Conservation (phyloP, 306 rosid genomes). For the Cucumis melo region DNA sequence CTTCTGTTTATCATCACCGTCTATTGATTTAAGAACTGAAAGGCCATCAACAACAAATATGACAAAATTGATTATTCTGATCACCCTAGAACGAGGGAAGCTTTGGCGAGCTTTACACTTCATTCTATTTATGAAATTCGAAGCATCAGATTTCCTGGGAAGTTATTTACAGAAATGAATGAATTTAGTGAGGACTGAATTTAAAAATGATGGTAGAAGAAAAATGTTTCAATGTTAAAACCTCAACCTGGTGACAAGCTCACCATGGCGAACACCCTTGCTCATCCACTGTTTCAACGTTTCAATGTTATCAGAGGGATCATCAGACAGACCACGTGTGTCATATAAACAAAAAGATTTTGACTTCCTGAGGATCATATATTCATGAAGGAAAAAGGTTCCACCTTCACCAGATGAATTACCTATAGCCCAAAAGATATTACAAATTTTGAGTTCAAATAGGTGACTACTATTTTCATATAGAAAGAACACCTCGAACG, state of each 20-base stretch:
- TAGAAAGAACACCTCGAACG: background rate
- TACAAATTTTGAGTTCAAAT: background rate
- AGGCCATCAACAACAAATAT: conserved; percentile 55
- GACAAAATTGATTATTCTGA: conserved; percentile 53
- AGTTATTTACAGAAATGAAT: conserved; percentile 20
- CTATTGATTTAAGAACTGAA: conserved; percentile 48
- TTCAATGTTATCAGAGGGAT: conserved; percentile 27
- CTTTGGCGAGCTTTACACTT: conserved; percentile 29
- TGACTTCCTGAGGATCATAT: conserved; percentile 62
- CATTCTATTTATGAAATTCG: conserved; percentile 28
- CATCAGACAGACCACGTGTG: conserved; percentile 57
- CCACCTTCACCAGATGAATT: conserved; percentile 54
- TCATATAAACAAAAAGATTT: conserved; percentile 61
- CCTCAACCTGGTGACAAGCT: conserved; percentile 56
- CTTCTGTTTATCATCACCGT: conserved; percentile 19
- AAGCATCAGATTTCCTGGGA: conserved; percentile 45
- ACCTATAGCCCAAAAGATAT: conserved; percentile 30
- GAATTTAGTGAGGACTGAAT: conserved; percentile 2
- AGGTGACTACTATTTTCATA: background rate
- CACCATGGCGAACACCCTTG: conserved; percentile 59
- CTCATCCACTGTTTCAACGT: conserved; percentile 60
- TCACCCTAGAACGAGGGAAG: conserved; percentile 22
- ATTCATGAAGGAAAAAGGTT: conserved; percentile 72
- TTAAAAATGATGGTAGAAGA: conserved; percentile 4
- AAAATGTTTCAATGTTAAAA: conserved; percentile 5